Conservation (phyloP, 257 asterid genomes). For the Solanum neorickii region DNA sequence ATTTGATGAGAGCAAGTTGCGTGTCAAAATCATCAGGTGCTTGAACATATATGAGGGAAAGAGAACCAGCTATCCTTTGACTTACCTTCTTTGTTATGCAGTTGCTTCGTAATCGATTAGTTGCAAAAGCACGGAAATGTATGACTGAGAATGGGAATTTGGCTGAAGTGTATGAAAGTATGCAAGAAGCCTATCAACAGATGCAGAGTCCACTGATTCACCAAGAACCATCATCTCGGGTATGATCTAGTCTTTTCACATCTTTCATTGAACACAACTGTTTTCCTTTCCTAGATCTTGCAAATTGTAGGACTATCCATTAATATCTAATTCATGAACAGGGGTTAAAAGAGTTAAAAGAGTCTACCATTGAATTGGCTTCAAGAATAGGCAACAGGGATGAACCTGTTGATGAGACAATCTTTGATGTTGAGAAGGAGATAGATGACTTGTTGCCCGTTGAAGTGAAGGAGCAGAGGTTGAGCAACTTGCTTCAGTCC, state of each 20-base stretch:
- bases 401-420: conserved; percentile 8
- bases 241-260: neutral
- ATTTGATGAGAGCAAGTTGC: neutral
- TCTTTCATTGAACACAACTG: neutral
- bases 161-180: conserved; percentile 8
- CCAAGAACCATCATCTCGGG: conserved; percentile 12
- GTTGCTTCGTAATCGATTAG: conserved; percentile 9
- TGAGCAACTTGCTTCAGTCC: conserved; percentile 17
- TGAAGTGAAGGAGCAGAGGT: conserved; percentile 11
- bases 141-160: conserved; percentile 6
- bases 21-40: neutral
- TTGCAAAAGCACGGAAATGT: conserved; percentile 5
- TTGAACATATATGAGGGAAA: neutral
- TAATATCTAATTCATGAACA: neutral
- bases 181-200: conserved; percentile 16
- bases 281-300: neutral
- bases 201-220: conserved; percentile 10
- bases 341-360: conserved; percentile 12
- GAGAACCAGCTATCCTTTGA: neutral
- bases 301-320: neutral
- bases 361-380: conserved; percentile 1
- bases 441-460: conserved; percentile 17
- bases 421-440: conserved; percentile 10
- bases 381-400: neutral
- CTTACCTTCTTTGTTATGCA: neutral